These are phyloP conservation scores for Penicillium hesseltinei DNA, from an alignment of 2,329 filamentous ascomycete species.

Conservation along the genomic window DNA sequence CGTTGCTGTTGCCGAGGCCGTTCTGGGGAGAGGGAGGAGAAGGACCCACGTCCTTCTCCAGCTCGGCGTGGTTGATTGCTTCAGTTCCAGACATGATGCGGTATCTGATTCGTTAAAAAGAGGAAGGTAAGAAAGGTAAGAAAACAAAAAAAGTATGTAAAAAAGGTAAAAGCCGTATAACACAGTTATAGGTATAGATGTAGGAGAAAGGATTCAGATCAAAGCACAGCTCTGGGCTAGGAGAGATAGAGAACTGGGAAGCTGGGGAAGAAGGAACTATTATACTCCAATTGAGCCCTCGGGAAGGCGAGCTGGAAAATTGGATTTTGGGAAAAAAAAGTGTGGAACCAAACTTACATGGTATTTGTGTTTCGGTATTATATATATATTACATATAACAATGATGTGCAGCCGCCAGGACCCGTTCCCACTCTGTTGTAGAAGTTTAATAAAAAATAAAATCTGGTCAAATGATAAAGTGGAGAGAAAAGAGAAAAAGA, in stretches of 20 bases:
- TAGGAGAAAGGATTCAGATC: conserved; percentile 14
- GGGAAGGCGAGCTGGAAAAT: conserved; percentile 2
- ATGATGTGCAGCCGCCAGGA: conserved; percentile 25
- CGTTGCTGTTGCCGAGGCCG: not conserved
- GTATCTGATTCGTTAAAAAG: not conserved
- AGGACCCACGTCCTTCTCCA: conserved; percentile 34
- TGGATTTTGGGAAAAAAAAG: conserved; percentile 13
- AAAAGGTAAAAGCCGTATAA: conserved; percentile 15
- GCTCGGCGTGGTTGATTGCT: conserved; percentile 14
- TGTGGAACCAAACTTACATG: conserved; percentile 22
- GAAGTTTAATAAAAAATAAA: not conserved
- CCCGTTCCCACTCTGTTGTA: conserved; percentile 12
- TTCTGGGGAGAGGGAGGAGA: conserved; percentile 4
- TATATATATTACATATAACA: conserved; percentile 2
- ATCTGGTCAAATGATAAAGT: conserved; percentile 7
- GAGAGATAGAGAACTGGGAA: conserved; percentile 9
- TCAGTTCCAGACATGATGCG: conserved; percentile 29
- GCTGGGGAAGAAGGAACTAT: conserved; percentile 13
- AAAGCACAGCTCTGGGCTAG: conserved; percentile 26
- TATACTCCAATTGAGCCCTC: conserved; percentile 17
- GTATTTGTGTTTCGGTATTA: not conserved
- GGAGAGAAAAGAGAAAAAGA: conserved; percentile 1
- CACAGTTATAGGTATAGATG: conserved; percentile 18
- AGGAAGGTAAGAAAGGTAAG: not conserved
- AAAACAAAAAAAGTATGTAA: conserved; percentile 7